Evolutionary conservation across 2,329 filamentous ascomycete species (phyloP).

Genomic region (Xylaria hypoxylon): DNA sequence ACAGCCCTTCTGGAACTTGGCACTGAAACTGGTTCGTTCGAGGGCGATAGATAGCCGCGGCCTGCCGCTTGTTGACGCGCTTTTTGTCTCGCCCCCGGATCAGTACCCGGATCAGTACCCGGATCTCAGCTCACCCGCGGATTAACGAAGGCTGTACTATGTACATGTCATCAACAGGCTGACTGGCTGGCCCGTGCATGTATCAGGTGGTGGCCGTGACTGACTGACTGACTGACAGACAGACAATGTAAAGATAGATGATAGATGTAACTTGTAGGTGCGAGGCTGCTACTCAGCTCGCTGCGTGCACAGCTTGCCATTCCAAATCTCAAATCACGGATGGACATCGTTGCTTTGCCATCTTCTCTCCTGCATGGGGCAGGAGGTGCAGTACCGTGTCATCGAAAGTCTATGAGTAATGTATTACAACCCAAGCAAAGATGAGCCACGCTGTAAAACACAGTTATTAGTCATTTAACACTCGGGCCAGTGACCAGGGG

Average conservation of each 20-base stretch:
- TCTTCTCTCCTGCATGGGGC: neutral
- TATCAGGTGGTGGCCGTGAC: too few species aligned
- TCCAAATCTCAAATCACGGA: conserved; percentile 26
- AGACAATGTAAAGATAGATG: too few species aligned
- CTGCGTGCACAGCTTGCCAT: conserved; percentile 5
- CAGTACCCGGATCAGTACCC: too few species aligned
- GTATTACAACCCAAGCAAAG: conserved; percentile 5
- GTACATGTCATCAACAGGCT: too few species aligned
- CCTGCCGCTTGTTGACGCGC: conserved; percentile 23
- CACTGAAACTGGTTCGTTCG: neutral
- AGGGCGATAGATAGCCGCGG: conserved; percentile 28
- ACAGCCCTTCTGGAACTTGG: conserved; percentile 1
- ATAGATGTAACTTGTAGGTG: neutral
- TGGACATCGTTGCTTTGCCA: conserved; percentile 7
- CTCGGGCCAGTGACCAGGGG: neutral
- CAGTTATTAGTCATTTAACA: neutral
- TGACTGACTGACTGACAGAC: too few species aligned
- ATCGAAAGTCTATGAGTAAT: conserved; percentile 10
- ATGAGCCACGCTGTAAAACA: neutral
- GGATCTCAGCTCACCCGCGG: too few species aligned
- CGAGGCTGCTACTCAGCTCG: conserved; percentile 5
- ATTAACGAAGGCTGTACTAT: too few species aligned
- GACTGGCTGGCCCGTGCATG: too few species aligned
- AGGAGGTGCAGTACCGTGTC: neutral
- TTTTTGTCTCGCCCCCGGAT: conserved; percentile 29